phyloP scores from a whole-genome alignment of 495 filamentous ascomycete species.

The Xylaria flabelliformis region DNA sequence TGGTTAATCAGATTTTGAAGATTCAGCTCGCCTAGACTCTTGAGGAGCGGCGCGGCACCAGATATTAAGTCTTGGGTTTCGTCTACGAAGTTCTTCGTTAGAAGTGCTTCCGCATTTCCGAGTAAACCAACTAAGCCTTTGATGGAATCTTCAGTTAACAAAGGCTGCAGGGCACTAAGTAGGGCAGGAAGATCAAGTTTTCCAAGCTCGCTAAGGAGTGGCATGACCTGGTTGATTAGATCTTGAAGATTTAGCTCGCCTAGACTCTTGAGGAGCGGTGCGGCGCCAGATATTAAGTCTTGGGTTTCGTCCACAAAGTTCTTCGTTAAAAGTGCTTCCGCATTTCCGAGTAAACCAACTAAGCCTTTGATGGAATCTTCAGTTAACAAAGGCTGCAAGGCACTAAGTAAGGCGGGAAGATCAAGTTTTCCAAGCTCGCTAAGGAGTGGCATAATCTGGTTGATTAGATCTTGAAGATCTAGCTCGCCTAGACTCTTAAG shows the following conservation, averaged over 20 bases:
- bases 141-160: slow-evolving; percentile 36
- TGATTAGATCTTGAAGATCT: slow-evolving; percentile 36
- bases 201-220: slow-evolving; percentile 38
- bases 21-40: slow-evolving; percentile 45
- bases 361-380: slow-evolving; percentile 39
- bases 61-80: slow-evolving; percentile 39
- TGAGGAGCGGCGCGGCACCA: slow-evolving; percentile 40
- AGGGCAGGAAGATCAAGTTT: slow-evolving; percentile 45
- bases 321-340: slow-evolving; percentile 42
- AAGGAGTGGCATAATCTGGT: slow-evolving; percentile 37
- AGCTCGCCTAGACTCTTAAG: slow-evolving; percentile 54
- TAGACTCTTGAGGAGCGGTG: slow-evolving; percentile 49
- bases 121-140: slow-evolving; percentile 43
- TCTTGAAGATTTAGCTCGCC: slow-evolving; percentile 50
- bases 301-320: slow-evolving; percentile 46
- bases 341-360: slow-evolving; percentile 42
- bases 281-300: slow-evolving; percentile 49
- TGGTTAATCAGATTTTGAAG: slow-evolving; percentile 43
- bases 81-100: slow-evolving; percentile 46
- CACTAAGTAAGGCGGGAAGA: slow-evolving; percentile 35
- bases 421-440: slow-evolving; percentile 44
- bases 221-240: slow-evolving; percentile 33
- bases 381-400: slow-evolving; percentile 41
- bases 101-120: slow-evolving; percentile 43
- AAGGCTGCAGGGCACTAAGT: slow-evolving; percentile 39